These are phyloP conservation scores for Didymella keratinophila DNA, from an alignment of 2,329 filamentous ascomycete species.

Conservation along the genomic window DNA sequence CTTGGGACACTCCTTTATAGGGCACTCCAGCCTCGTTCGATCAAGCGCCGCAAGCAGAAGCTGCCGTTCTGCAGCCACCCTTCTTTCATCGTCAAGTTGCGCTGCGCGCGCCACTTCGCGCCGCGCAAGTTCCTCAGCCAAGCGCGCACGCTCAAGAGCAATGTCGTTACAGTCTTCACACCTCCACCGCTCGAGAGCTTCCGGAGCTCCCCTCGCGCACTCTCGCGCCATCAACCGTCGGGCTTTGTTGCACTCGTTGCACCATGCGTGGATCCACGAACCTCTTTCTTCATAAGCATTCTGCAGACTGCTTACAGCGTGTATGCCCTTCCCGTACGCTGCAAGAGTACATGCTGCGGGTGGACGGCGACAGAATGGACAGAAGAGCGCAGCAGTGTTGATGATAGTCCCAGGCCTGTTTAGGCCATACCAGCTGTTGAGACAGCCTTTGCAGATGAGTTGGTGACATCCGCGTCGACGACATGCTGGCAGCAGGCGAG, in stretches of 20 bases:
- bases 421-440: constrained; percentile 57
- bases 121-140: constrained; percentile 1
- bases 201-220: constrained; percentile 54
- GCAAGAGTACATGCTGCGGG: constrained; percentile 52
- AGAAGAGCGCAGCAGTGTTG: constrained; percentile 59
- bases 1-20: constrained; percentile 48
- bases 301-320: constrained; percentile 50
- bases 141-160: constrained; percentile 16
- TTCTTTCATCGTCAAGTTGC: neutral
- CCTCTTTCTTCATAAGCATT: constrained; percentile 53
- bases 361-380: constrained; percentile 60
- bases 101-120: neutral
- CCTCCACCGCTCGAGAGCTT: constrained; percentile 50
- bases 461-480: constrained; percentile 57
- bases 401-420: constrained; percentile 56
- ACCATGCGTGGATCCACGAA: constrained; percentile 61
- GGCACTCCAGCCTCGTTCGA: constrained; percentile 33
- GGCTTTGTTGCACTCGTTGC: constrained; percentile 54
- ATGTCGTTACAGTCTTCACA: constrained; percentile 52
- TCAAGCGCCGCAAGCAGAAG: neutral
- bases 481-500: constrained; percentile 54
- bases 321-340: constrained; percentile 48
- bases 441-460: constrained; percentile 54
- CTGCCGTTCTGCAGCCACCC: constrained; percentile 1
- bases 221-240: constrained; percentile 54